Evolutionary conservation across 2,329 filamentous ascomycete genomes (phyloP), one percentile per base, ranked within the genome.

Genomic region (Escovopsis sp.): DNA sequence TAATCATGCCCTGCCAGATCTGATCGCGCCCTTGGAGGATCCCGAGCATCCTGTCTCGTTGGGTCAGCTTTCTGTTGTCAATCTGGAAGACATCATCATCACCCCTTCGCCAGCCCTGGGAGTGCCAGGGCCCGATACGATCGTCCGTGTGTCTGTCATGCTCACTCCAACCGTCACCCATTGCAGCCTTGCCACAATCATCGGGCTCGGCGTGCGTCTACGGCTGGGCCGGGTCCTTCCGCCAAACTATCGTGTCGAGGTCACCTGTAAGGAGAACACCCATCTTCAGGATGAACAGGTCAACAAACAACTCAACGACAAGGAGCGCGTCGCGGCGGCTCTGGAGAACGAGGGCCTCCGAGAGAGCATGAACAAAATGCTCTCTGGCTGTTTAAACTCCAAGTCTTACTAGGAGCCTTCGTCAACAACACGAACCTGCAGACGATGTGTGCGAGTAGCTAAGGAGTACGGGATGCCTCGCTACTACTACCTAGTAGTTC

Each of bases 151-250:
- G 26, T 70, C 79, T 3, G 85, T 98, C 30, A 74, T 93, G 49
- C 79, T 98, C 46, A 98, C 90, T 10, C 90, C 90, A 9, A 98
- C 90, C 18, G 90, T 96, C 51, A 92, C 88, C 13, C 90, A 96
- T 59, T 98, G 90, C 64, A 93, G 84, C 34, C 72, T 98, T 28
- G 90, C 90, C 23, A 98, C 90, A 0, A 86, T 98, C 40, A 94
- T 98, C 49, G 90, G 90, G 1, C 69, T 98, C 13, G 90, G 87
- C 12, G 85, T 98, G 16, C 76, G 90, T 31, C 87, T 94, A 29
- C 75, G 90, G 17, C 69, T 98, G 17, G 87, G 96, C 61, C 81
- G 93, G 55, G 80, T 83, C 10, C 66, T 98, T 39, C 90, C 90
- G 3, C 83, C 90, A 25, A 82, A 88, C 49, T 98, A 90, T 56